These are phyloP conservation scores for Effrenium voratum DNA, from an alignment of 73 alveolate species.

Conservation along the genomic window DNA sequence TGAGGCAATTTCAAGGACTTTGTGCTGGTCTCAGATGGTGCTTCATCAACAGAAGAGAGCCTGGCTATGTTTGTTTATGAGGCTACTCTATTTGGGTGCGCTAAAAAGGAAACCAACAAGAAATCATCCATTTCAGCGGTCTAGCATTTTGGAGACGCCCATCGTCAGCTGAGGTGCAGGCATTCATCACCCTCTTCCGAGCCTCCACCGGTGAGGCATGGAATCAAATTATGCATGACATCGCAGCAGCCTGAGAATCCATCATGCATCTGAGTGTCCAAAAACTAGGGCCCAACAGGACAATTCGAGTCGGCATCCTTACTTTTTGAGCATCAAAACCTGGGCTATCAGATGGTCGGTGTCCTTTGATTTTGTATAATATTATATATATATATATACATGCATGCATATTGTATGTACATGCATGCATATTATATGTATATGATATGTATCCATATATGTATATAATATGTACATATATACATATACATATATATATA, in stretches of 20 bases:
- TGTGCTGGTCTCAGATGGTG: not conserved
- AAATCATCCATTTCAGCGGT: not conserved
- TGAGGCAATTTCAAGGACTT: constrained; percentile 67
- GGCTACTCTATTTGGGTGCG: not conserved
- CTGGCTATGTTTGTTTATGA: not conserved
- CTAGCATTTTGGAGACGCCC: no score
- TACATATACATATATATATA: no score
- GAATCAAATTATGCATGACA: constrained; percentile 56
- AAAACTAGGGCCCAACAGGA: not conserved
- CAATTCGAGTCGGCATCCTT: not conserved
- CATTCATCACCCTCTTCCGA: constrained; percentile 94
- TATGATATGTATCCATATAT: no score
- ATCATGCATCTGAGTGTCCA: not conserved
- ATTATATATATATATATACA: no score
- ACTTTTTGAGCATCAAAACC: not conserved
- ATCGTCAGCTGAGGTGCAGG: constrained; percentile 19
- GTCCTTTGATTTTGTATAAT: not conserved
- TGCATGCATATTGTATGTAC: not conserved
- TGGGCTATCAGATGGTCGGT: not conserved
- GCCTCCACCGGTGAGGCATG: constrained; percentile 95
- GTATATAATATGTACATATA: no score
- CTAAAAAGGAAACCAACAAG: not conserved
- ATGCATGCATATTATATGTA: no score
- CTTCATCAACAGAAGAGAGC: not conserved
- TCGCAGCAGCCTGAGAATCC: not conserved